Base-by-base conservation (phyloP, 2,329 filamentous ascomycete species). In the Talaromyces sp. region DNA sequence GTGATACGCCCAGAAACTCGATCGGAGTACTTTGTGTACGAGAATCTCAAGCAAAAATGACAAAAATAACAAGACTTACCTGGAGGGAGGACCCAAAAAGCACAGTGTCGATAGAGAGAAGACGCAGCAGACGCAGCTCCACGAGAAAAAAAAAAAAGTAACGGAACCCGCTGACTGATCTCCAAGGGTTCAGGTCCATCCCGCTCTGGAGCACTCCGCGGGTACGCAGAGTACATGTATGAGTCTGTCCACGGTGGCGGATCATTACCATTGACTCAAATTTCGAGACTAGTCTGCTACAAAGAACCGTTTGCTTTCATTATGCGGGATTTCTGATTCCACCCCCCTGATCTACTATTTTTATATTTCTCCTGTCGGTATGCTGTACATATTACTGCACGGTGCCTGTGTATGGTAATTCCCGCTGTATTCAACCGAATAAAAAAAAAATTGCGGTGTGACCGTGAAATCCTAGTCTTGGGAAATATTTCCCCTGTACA, bases 41-140 rank as follows among this genome's bases (percentile, higher is more conserved):
- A 9, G 24, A 9, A 9, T 27, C 16, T 39, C 40, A 33, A n/a
- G n/a, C 11, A 14, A 14, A 30, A 35, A 35, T 35, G 13, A 11
- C 22, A 33, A 43, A 20, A 29, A 49, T 24, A 55, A 53, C n/a
- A 54, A 47, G 36, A 60, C 53, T 51, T 48, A 56, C 50, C 51
- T 58, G 39, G 50, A 27, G 32, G 49, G 24, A 35, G 13, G 30
- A 47, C 29, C 36, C 41, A 50, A 42, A 51, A n/a, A 35, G 9
- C 33, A 30, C 11, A 20, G 37, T 19, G 41, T 32, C 5, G 2
- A 17, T 20, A 27, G 30, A 47, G 22, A 37, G 30, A 47, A 32
- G 39, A 24, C 36, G 29, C 16, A 36, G 37, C 30, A 43, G 47
- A 16, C 22, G 13, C 6, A 20, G 20, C 14, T 4, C 8, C 42